phyloP scores from a whole-genome alignment of 805 yeast species.

The Ogataea wickerhamii region DNA sequence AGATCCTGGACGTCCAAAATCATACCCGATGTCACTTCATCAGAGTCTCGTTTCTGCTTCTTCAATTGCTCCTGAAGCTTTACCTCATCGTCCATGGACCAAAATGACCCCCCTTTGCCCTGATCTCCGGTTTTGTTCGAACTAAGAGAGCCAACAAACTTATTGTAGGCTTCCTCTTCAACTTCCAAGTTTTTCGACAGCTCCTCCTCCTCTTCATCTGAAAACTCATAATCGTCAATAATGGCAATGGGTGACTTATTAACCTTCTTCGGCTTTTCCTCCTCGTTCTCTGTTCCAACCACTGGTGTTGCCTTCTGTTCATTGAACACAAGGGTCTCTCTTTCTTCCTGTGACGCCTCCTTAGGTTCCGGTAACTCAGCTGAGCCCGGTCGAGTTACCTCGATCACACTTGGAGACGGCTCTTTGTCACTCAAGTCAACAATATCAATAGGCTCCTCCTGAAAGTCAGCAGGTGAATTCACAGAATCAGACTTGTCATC shows the following conservation, averaged over 20 bases:
- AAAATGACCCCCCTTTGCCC: slow-evolving; percentile 15
- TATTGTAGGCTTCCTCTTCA: slow-evolving; percentile 71
- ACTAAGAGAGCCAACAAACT: slow-evolving; percentile 46
- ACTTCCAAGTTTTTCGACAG: slow-evolving; percentile 56
- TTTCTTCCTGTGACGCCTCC: background rate
- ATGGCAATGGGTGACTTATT: slow-evolving; percentile 3
- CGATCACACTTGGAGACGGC: background rate
- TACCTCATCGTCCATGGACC: slow-evolving; percentile 41
- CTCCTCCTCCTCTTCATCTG: slow-evolving; percentile 74
- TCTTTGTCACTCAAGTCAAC: background rate
- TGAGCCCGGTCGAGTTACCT: background rate
- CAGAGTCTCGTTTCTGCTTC: slow-evolving; percentile 80
- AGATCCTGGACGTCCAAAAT: slow-evolving; percentile 87
- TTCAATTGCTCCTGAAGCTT: slow-evolving; percentile 57
- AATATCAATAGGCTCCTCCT: background rate
- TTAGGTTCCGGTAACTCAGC: background rate
- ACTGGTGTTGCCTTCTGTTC: background rate
- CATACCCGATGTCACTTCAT: slow-evolving; percentile 85
- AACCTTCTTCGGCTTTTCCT: background rate
- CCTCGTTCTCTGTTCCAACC: background rate
- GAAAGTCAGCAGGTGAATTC: background rate
- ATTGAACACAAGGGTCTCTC: background rate
- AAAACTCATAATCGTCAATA: slow-evolving; percentile 56
- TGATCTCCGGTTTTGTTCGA: slow-evolving; percentile 14
- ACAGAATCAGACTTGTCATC: slow-evolving; percentile 1